Base-by-base conservation (phyloP, 179 eudicot genomes). In the Amaranthus tricolor region DNA sequence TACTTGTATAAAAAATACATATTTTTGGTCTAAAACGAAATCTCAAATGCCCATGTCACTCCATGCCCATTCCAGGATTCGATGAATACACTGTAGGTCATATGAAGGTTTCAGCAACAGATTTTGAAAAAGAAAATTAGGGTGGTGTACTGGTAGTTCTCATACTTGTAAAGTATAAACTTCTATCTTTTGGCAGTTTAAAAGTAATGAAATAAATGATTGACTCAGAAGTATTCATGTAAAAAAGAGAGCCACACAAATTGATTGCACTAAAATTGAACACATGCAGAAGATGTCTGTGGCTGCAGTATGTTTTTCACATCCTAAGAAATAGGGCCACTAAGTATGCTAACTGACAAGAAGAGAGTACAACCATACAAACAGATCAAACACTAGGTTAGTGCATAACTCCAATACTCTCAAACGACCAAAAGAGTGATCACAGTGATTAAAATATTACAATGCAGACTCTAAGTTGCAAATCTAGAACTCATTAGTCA, bases 251-350 rank as follows among this genome's bases (percentile, higher is more conserved):
- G 10, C 24, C 15, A 43, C 21, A 64, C n/a, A 6, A 64, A 43
- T 21, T 66, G 14, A 66, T 9, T 31, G 54, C 0, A 0, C 9
- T 8, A 9, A 49, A 20, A 2, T 10, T 50, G 20, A 9, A 55
- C n/a, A 45, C 0, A 58, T 60, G 76, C 84, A 86, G 88, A 83
- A 87, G 68, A 82, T 84, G 82, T 83, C 94, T 0, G 62, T 86
- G 62, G 85, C 82, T 0, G 24, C 84, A 74, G 76, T 84, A 68
- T 82, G 83, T 44, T 20, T 59, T 5, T 83, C 91, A 16, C 73
- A 77, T 12, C 63, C 52, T 79, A 72, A 52, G 88, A 85, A 60
- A 79, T 88, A 0, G 86, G 80, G 9, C 89, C 89, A n/a, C 72
- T 66, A 8, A 68, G 77, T 0, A 83, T 70, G 2, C 77, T 86